Evolutionary conservation across 1,139 yeast genomes (phyloP).

Genomic region (Blastobotrys ciferrii): DNA sequence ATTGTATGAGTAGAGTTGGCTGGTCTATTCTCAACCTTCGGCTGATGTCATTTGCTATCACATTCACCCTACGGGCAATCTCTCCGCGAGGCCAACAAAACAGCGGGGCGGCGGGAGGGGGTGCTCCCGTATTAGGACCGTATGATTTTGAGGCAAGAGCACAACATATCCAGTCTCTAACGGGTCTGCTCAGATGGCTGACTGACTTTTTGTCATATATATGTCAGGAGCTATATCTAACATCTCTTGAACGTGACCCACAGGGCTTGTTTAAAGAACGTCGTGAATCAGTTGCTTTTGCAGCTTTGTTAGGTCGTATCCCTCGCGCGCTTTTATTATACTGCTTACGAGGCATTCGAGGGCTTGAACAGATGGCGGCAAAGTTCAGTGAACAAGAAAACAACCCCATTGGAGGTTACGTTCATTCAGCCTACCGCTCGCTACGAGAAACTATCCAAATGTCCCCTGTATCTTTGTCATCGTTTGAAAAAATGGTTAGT

Average conservation of each 20-base stretch:
- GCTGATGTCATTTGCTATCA: slow-evolving; percentile 68
- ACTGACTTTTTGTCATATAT: slow-evolving; percentile 65
- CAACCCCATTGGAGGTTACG: slow-evolving; percentile 24
- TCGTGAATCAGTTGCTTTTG: slow-evolving; percentile 29
- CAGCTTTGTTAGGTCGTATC: slow-evolving; percentile 54
- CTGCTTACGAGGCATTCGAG: slow-evolving; percentile 66
- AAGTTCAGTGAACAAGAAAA: slow-evolving; percentile 38
- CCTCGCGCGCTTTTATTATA: slow-evolving; percentile 69
- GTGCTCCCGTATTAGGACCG: slow-evolving; percentile 12
- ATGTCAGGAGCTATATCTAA: slow-evolving; percentile 58
- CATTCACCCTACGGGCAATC: slow-evolving; percentile 59
- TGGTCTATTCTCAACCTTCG: slow-evolving; percentile 69
- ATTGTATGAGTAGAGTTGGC: slow-evolving; percentile 57
- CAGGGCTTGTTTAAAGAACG: slow-evolving; percentile 14
- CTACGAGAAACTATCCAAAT: slow-evolving; percentile 53
- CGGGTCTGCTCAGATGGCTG: slow-evolving; percentile 79
- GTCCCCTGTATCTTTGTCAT: slow-evolving; percentile 56
- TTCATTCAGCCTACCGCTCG: slow-evolving; percentile 28
- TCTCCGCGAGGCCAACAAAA: slow-evolving; percentile 25
- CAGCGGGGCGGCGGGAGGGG: slow-evolving; percentile 18
- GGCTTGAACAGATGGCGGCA: slow-evolving; percentile 54
- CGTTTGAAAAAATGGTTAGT: slow-evolving; percentile 61
- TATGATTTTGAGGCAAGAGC: slow-evolving; percentile 54
- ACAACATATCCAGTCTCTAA: slow-evolving; percentile 56
- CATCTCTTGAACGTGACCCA: slow-evolving; percentile 24